Conservation (phyloP, 306 rosid genomes). For the Elaeagnus macrophylla region DNA sequence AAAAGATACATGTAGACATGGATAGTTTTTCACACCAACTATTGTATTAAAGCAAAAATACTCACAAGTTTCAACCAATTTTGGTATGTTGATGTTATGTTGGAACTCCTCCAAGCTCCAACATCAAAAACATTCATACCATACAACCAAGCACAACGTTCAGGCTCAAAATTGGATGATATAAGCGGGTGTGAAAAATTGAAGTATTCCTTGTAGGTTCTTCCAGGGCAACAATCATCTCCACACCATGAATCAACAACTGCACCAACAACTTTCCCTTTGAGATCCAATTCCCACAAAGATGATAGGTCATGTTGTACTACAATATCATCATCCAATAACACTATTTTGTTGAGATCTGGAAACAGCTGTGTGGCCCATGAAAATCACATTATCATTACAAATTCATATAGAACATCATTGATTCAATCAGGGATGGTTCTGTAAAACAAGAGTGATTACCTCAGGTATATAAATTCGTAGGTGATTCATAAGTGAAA, state of each 20-base stretch:
- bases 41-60: conserved; percentile 7
- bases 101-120: conserved; percentile 77
- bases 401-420: conserved; percentile 18
- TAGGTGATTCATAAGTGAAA: conserved; percentile 79
- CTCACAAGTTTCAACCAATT: conserved; percentile 75
- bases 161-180: conserved; percentile 46
- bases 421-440: conserved; percentile 20
- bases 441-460: conserved; percentile 20
- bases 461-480: conserved; percentile 79
- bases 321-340: conserved; percentile 83
- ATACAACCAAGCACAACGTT: conserved; percentile 61
- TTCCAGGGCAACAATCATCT: conserved; percentile 58
- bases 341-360: conserved; percentile 64
- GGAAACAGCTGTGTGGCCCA: conserved; percentile 80
- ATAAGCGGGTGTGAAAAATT: conserved; percentile 70
- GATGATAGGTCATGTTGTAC: conserved; percentile 74
- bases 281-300: conserved; percentile 77
- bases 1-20: too few relatives aligned
- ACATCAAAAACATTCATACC: conserved; percentile 77
- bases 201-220: conserved; percentile 54
- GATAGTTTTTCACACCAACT: too few relatives aligned
- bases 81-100: conserved; percentile 54
- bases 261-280: conserved; percentile 76
- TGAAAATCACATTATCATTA: conserved; percentile 37
- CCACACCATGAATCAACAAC: conserved; percentile 56